Conservation (phyloP, 495 filamentous ascomycete genomes). For the Hypoxylon lienhwacheense region DNA sequence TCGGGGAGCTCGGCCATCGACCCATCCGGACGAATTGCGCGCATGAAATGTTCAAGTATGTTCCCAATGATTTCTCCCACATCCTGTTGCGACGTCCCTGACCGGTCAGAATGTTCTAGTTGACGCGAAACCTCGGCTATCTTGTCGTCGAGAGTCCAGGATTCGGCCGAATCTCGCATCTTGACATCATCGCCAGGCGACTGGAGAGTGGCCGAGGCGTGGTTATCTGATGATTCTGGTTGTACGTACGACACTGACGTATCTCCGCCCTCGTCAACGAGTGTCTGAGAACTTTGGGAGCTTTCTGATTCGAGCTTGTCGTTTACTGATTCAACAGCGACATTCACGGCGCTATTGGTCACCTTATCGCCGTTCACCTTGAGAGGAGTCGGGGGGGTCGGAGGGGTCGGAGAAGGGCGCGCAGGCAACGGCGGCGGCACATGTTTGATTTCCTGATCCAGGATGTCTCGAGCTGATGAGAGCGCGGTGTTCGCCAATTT, state of each 20-base stretch:
- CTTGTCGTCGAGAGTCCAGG: slow-evolving; percentile 45
- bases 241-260: slow-evolving; percentile 7
- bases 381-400: slow-evolving; percentile 6
- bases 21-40: slow-evolving; percentile 70
- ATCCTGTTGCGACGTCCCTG: slow-evolving; percentile 70
- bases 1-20: slow-evolving; percentile 59
- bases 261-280: slow-evolving; percentile 46
- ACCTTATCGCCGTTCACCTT: not conserved
- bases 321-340: slow-evolving; percentile 32
- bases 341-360: slow-evolving; percentile 12
- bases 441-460: slow-evolving; percentile 26
- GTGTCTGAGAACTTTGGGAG: slow-evolving; percentile 47
- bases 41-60: slow-evolving; percentile 84
- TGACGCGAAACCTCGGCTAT: slow-evolving; percentile 41
- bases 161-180: slow-evolving; percentile 26
- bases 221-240: slow-evolving; percentile 2
- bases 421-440: slow-evolving; percentile 39
- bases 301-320: slow-evolving; percentile 40
- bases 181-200: slow-evolving; percentile 20
- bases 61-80: slow-evolving; percentile 94
- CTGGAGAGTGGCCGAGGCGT: not conserved
- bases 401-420: slow-evolving; percentile 36
- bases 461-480: slow-evolving; percentile 36
- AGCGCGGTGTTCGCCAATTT: slow-evolving; percentile 84
- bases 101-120: slow-evolving; percentile 48